These are phyloP conservation scores for Pythium vanterpoolii DNA, from an alignment of 352 stramenopile genomes.

Conservation along the genomic window DNA sequence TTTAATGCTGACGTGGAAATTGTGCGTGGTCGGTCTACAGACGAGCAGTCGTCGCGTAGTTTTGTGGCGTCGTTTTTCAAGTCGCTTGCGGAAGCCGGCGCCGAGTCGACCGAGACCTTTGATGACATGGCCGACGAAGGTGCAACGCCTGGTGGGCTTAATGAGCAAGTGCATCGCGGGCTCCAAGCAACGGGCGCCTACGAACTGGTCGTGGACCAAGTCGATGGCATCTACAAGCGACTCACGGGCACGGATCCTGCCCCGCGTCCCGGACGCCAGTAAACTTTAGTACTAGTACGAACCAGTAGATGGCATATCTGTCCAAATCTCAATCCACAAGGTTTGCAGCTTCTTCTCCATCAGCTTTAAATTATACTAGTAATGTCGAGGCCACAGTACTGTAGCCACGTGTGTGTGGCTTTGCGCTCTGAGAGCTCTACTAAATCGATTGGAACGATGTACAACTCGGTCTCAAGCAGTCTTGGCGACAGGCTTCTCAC, in stretches of 20 bases:
- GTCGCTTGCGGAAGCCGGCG: conserved; percentile 67
- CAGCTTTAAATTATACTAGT: conserved; percentile 20
- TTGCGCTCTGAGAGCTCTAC: conserved; percentile 1
- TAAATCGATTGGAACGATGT: neutral
- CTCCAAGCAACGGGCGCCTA: conserved; percentile 67
- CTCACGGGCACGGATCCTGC: conserved; percentile 65
- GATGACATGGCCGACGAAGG: conserved; percentile 84
- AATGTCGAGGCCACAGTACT: neutral
- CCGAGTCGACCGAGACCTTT: conserved; percentile 68
- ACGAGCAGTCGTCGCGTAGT: conserved; percentile 62
- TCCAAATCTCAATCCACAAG: too few species aligned
- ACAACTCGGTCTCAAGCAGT: neutral
- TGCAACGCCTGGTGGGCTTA: conserved; percentile 75
- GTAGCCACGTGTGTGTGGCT: too few species aligned
- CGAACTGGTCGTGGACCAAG: conserved; percentile 74
- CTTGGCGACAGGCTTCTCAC: neutral
- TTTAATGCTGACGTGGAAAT: neutral
- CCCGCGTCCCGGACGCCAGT: conserved; percentile 37
- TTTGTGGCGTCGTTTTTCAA: conserved; percentile 86
- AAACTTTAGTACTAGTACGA: neutral
- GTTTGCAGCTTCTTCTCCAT: neutral
- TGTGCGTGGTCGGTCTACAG: conserved; percentile 22
- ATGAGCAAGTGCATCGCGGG: conserved; percentile 81
- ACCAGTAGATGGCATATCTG: too few species aligned
- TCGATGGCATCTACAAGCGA: conserved; percentile 83